Conservation (phyloP, 305 asterid genomes). For the Solanum hybrid region DNA sequence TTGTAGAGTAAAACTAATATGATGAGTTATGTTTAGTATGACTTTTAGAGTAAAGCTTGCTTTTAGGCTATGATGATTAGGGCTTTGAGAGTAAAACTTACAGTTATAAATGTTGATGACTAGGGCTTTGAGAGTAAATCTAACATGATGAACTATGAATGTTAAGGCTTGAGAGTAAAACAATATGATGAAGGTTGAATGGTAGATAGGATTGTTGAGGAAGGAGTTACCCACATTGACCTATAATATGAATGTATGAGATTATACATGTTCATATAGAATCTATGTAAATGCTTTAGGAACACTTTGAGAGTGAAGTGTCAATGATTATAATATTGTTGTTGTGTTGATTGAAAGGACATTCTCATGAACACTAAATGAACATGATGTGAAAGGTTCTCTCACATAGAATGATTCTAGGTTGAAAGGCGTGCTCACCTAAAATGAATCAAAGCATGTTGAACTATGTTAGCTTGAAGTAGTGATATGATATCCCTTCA, state of each 20-base stretch:
- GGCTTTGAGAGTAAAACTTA: background rate
- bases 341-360: too few relatives aligned
- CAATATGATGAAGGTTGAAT: background rate
- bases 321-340: too few relatives aligned
- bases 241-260: background rate
- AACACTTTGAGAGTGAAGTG: background rate
- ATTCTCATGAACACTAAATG: background rate
- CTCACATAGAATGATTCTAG: too few relatives aligned
- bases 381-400: too few relatives aligned
- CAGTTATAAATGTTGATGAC: too few relatives aligned
- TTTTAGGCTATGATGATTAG: too few relatives aligned
- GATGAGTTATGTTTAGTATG: too few relatives aligned
- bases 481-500: background rate
- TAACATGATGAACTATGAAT: background rate
- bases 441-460: background rate
- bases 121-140: background rate
- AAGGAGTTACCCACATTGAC: background rate
- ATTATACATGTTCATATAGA: background rate
- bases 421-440: too few relatives aligned
- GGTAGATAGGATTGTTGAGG: background rate
- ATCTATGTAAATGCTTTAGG: background rate
- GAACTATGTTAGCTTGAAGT: background rate
- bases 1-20: too few relatives aligned
- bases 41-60: too few relatives aligned
- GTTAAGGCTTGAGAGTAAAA: background rate